Evolutionary conservation across 2,329 filamentous ascomycete genomes (phyloP), one percentile per base, ranked within the genome.

Genomic region (Xylaria polymorpha): DNA sequence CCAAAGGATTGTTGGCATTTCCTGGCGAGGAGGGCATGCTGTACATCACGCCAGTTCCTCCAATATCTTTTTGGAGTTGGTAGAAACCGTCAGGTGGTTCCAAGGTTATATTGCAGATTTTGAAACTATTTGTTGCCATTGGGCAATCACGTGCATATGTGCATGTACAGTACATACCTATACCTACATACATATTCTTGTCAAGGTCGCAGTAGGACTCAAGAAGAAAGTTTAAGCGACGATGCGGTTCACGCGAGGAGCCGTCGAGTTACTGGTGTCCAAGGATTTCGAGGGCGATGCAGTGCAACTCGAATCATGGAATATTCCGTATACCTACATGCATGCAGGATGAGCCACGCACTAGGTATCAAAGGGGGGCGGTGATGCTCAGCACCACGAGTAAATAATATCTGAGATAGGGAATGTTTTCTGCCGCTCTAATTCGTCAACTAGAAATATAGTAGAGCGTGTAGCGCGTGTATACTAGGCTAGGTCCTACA

Each of bases 201-300:
- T 18, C 44, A 9, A 32, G 20, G 41, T 62, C 57, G 44, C 53
- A 32, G 51, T 37, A 41, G 12, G n/a, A 35, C 35, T 8, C 60
- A 22, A 32, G 8, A 41, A 48, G 22, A 57, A 41, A 25, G 15
- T 22, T 18, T 9, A 39, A 25, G 39, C 29, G 41, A 44, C 18
- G 44, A n/a, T 46, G 20, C 32, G 25, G 64, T 64, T 70, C 64
- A 63, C 56, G 64, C 60, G 35, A 46, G 41, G 44, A 61, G 39
- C 67, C 59, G 59, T 50, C 14, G 20, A 41, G 20, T 59, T 41
- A 43, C 51, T 15, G 46, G 37, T 63, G 37, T 63, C 22, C 46
- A 44, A 32, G 53, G 55, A 5, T 46, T 14, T 64, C 37, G 60
- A 64, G 46, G 63, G 32, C 50, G 61, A 37, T 55, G 55, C 22